phyloP scores from a whole-genome alignment of 768 basidiomycete species.

The Strobilomyces dryophilus region DNA sequence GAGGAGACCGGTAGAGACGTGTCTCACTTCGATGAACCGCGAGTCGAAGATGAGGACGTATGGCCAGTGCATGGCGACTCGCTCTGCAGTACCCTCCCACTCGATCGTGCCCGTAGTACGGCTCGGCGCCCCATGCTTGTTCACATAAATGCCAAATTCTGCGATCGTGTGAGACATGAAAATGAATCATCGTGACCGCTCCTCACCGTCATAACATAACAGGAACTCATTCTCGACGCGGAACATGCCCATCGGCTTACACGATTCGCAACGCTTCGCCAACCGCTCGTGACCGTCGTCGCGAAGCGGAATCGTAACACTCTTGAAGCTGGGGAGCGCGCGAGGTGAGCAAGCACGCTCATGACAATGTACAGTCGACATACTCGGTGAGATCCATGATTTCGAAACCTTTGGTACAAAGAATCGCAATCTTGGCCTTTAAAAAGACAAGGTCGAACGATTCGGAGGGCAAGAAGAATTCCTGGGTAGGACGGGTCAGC shows the following conservation, averaged over 20 bases:
- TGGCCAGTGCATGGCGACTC: constrained; percentile 84
- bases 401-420: constrained; percentile 93
- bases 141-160: constrained; percentile 92
- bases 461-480: constrained; percentile 91
- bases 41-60: constrained; percentile 85
- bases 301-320: constrained; percentile 82
- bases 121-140: constrained; percentile 86
- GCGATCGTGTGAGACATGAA: constrained; percentile 6
- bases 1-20: constrained; percentile 74
- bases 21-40: constrained; percentile 87
- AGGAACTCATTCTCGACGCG: constrained; percentile 85
- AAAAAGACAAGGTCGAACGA: constrained; percentile 89
- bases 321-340: constrained; percentile 58
- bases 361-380: constrained; percentile 22
- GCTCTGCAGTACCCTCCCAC: constrained; percentile 92
- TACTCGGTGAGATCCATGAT: constrained; percentile 96
- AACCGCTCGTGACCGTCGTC: constrained; percentile 69
- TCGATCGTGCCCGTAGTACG: constrained; percentile 71
- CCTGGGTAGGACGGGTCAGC: constrained; percentile 32
- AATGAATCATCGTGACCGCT: neutral
- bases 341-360: neutral
- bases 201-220: constrained; percentile 80
- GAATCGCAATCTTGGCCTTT: constrained; percentile 88
- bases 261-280: constrained; percentile 76
- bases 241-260: constrained; percentile 87